Percentiles rank a stretch among this genome's conserved stretches.
Evolutionary conservation across 805 yeast genomes (phyloP).

Genomic region (Cyberlindnera nakhonratchasimensis): DNA sequence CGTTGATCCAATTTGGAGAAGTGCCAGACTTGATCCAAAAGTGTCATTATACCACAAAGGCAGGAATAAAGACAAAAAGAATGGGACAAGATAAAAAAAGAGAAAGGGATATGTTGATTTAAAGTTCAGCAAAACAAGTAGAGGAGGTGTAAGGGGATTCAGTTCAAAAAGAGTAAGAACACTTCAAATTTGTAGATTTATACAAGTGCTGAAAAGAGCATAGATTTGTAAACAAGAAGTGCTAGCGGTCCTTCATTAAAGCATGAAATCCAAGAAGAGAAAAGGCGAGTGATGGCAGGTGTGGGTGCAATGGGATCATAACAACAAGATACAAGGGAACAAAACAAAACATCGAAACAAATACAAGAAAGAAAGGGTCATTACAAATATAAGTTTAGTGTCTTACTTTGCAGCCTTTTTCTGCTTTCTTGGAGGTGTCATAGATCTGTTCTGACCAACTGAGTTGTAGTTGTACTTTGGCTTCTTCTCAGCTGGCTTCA

Average conservation of each 20-base stretch:
- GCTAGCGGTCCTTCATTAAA: too few species aligned
- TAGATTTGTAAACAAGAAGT: too few species aligned
- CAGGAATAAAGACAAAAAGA: background rate
- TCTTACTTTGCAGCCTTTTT: conserved; percentile 46
- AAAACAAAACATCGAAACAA: background rate
- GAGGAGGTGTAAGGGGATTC: background rate
- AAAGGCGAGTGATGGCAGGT: background rate
- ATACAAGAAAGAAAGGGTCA: background rate
- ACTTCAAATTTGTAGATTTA: conserved; percentile 4
- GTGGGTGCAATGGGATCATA: background rate
- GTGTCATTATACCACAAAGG: background rate
- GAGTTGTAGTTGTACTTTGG: conserved; percentile 52
- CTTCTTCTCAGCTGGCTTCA: conserved; percentile 97
- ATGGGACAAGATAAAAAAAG: background rate
- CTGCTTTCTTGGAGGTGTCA: conserved; percentile 57
- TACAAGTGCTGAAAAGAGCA: background rate
- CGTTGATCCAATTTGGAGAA: background rate
- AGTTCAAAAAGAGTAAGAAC: background rate
- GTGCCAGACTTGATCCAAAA: background rate
- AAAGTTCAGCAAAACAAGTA: background rate
- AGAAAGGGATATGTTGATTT: background rate
- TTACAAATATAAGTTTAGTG: conserved; percentile 1
- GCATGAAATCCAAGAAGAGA: too few species aligned
- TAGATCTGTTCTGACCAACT: conserved; percentile 45
- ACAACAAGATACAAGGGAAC: background rate